Base-by-base conservation (phyloP, 2,329 filamentous ascomycete genomes). In the Aspergillus pseudonomiae region DNA sequence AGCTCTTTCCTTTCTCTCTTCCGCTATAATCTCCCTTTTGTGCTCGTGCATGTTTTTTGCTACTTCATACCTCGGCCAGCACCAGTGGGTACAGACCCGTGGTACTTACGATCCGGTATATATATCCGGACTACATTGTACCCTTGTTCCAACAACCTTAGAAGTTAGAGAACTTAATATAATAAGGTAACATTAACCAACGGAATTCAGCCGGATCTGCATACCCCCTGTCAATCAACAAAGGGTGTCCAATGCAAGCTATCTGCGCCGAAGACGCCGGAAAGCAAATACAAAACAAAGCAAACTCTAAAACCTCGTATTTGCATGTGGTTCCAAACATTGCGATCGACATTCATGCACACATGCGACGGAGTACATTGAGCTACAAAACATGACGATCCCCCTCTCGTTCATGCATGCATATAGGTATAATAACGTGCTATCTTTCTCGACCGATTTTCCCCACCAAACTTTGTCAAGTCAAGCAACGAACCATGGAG, bases 231-330 rank as follows among this genome's bases (percentile, higher is more conserved):
- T 28, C 26, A 28, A 5, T 5, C 26, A 28, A 28, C 3, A 21
- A 24, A 12, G 24, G 24, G 6, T 7, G 19, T 45, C 14, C 4
- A 45, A 45, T 21, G 6, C 43, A 12, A 46, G 9, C 43, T 21
- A 46, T 10, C n/a, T 11, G 10, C 10, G 32, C 10, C 10, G 7
- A 10, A 9, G 9, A 32, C 30, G 30, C 2, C 1, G 11, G 10
- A 34, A 34, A 11, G 10, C 32, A 11, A 46, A 14, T 26, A 10
- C 9, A 46, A 46, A 46, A 21, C n/a, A 46, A 24, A 46, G 43
- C n/a, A 26, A 46, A 46, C 43, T 46, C n/a, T 46, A 46, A 46
- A 46, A 46, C 7, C 43, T 46, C 43, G 43, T 46, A 46, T 46
- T 14, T 41, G 6, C 5, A 41, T 12, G 2, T 19, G 39, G 39